These are phyloP conservation scores for Przewalskia tangutica DNA, from an alignment of 257 asterid species.

Conservation along the genomic window DNA sequence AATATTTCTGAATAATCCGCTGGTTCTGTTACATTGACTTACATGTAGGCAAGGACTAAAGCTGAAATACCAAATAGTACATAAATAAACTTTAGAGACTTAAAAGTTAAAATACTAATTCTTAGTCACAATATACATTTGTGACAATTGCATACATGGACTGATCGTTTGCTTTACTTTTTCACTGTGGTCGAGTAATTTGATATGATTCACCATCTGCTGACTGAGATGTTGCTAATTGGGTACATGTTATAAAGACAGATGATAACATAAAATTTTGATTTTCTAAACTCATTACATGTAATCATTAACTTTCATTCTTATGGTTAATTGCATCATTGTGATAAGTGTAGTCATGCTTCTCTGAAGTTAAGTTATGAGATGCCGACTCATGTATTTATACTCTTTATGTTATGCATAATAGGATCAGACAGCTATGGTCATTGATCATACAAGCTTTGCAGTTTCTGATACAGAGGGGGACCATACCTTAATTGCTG, in stretches of 20 bases:
- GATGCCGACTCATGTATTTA: background rate
- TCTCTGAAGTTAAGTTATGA: background rate
- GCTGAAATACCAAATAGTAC: no score
- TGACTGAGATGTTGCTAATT: background rate
- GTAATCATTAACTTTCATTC: background rate
- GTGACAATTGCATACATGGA: no score
- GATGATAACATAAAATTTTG: background rate
- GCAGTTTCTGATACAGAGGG: constrained; percentile 63
- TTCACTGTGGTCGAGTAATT: background rate
- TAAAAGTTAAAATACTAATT: no score
- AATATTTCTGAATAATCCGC: no score
- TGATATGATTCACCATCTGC: background rate
- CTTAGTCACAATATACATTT: no score
- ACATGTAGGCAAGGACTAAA: no score
- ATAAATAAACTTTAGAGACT: no score
- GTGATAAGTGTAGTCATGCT: background rate
- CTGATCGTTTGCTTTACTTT: no score
- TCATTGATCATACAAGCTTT: constrained; percentile 60
- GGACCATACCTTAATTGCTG: constrained; percentile 65
- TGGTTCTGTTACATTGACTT: no score
- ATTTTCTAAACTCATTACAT: background rate
- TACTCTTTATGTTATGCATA: background rate
- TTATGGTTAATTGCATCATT: background rate
- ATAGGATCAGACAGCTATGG: constrained; percentile 63
- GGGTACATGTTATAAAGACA: background rate